Evolutionary conservation across 805 yeast genomes (phyloP), one percentile per base, ranked within the genome.

Genomic region (Wickerhamiella bombiphila): DNA sequence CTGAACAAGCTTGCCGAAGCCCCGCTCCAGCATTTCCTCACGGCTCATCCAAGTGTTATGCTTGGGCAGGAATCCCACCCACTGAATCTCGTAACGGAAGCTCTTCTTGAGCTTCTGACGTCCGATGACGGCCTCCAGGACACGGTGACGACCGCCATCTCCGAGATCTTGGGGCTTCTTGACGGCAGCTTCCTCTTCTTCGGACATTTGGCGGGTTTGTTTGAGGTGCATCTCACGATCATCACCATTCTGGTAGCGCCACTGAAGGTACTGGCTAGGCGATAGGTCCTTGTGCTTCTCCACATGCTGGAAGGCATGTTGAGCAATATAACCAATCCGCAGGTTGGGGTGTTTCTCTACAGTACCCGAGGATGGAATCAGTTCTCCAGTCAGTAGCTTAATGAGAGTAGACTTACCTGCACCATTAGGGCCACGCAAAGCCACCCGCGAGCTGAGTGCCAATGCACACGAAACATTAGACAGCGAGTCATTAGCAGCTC

Each of bases 281-380:
- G 97, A 88, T 66, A 85, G 85, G 60, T 88, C 98, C 64, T 86
- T 83, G 64, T 88, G 98, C 65, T 79, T 77, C 59, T 91, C 94
- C 42, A 88, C 97, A 56, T 88, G 97, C 62, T 85, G 94, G 57
- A 88, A 72, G 25, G 98, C 97, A 54, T 88, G 97, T 68, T 88
- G 98, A 16, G 97, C 97, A 66, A 88, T 91, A 66, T 88, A 88
- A 42, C 97, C 98, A 52, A 88, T 83, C 69, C 98, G 85, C 64
- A 91, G 69, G 63, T 88, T 88, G 47, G 97, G 97, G 66, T 88
- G 98, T 61, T 91, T 91, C 65, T 91, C 96, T 40, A 88, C 95
- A 44, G 74, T 76, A 54, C 98, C 98, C 42, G 64, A 69, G 45
- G 74, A 69, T 17, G 98, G 95, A 39, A 80, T 71, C 41, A 83